A percentile compares a stretch with the other conserved stretches of the same genome.
These are phyloP conservation scores for Dimargaris xerosporica DNA, from an alignment of 192 early-diverging fungal genomes.

Conservation along the genomic window DNA sequence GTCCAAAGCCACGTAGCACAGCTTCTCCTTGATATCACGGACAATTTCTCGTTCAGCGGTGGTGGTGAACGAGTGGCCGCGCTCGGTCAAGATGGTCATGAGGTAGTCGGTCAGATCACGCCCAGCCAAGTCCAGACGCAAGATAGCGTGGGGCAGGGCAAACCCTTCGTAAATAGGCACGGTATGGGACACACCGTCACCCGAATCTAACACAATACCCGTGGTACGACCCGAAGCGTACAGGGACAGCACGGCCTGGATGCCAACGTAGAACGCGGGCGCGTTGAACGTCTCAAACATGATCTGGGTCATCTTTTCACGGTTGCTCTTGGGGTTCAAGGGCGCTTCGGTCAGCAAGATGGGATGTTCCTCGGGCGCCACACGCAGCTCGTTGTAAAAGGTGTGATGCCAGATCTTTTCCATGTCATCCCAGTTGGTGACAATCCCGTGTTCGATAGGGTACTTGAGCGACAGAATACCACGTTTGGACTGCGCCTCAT, in stretches of 20 bases:
- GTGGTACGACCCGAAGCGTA: slow-evolving; percentile 44
- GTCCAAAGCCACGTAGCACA: slow-evolving; percentile 39
- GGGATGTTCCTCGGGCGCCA: slow-evolving; percentile 48
- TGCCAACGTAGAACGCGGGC: slow-evolving; percentile 44
- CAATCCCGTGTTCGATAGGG: slow-evolving; percentile 61
- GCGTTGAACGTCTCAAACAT: slow-evolving; percentile 49
- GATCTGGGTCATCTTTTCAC: slow-evolving; percentile 46
- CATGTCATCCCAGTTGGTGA: slow-evolving; percentile 68
- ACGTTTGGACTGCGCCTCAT: slow-evolving; percentile 56
- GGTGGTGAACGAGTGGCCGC: slow-evolving; percentile 41
- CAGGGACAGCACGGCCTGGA: slow-evolving; percentile 39
- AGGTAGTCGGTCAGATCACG: slow-evolving; percentile 22
- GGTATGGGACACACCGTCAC: slow-evolving; percentile 46
- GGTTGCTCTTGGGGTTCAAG: slow-evolving; percentile 43
- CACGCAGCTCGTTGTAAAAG: slow-evolving; percentile 50
- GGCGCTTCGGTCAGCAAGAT: slow-evolving; percentile 45
- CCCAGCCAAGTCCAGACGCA: slow-evolving; percentile 39
- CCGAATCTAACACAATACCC: slow-evolving; percentile 45
- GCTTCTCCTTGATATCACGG: slow-evolving; percentile 50
- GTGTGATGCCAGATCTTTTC: slow-evolving; percentile 45
- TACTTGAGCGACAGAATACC: slow-evolving; percentile 54
- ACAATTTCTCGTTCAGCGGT: slow-evolving; percentile 43
- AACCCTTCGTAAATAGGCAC: slow-evolving; percentile 50
- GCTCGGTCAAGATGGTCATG: slow-evolving; percentile 39
- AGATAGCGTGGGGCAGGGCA: slow-evolving; percentile 27